phyloP scores from a whole-genome alignment of 225 moss, liverwort and hornwort genomes.

The Polytrichum commune region DNA sequence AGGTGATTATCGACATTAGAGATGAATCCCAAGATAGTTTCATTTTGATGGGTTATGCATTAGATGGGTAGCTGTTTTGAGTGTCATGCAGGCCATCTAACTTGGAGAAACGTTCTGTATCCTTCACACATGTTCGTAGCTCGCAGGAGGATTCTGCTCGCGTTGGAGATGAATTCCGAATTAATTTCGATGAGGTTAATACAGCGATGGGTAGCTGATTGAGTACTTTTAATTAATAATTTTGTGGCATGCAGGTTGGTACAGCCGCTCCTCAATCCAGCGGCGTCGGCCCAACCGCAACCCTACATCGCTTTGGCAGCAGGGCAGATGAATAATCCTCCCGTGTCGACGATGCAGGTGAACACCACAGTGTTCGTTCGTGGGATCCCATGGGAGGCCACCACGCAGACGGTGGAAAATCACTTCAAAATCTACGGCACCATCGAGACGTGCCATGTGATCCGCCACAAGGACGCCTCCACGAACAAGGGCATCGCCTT shows the following conservation, averaged over 20 bases:
- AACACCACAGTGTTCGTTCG: conserved; percentile 55
- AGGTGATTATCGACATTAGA: too few relatives aligned
- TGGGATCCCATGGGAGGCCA: conserved; percentile 46
- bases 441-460: conserved; percentile 42
- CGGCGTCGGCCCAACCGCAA: background rate
- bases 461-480: conserved; percentile 57
- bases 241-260: conserved; percentile 24
- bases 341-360: background rate
- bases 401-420: conserved; percentile 38
- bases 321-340: background rate
- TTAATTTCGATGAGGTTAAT: too few relatives aligned
- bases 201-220: background rate
- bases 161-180: too few relatives aligned
- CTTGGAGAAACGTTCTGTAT: too few relatives aligned
- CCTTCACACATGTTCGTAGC: too few relatives aligned
- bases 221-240: background rate
- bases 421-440: conserved; percentile 33
- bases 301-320: background rate
- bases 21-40: too few relatives aligned
- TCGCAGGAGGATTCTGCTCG: too few relatives aligned
- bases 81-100: too few relatives aligned
- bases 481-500: conserved; percentile 63
- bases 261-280: conserved; percentile 8
- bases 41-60: too few relatives aligned
- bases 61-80: too few relatives aligned